phyloP scores from a whole-genome alignment of 306 rosid species.

The Corylus heterophylla region DNA sequence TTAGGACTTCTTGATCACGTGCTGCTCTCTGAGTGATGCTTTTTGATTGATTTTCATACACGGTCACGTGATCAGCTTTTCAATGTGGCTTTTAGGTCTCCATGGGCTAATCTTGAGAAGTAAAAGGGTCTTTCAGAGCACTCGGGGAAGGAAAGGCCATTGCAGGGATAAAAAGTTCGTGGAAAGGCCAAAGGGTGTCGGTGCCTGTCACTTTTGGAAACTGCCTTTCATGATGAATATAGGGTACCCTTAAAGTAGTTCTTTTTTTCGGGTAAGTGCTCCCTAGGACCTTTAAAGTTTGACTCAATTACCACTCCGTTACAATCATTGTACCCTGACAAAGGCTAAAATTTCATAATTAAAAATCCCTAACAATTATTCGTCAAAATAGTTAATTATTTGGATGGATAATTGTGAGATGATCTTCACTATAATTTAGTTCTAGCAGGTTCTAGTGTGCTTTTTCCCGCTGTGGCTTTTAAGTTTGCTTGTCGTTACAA shows the following conservation, averaged over 20 bases:
- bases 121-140: background rate
- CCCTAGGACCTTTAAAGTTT: constrained; percentile 6
- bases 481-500: too few relatives aligned
- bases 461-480: too few relatives aligned
- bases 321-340: constrained; percentile 4
- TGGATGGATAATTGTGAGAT: too few relatives aligned
- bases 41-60: background rate
- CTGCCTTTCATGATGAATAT: constrained; percentile 24
- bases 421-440: too few relatives aligned
- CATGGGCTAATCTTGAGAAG: background rate
- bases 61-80: background rate
- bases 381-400: too few relatives aligned
- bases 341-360: background rate
- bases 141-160: background rate
- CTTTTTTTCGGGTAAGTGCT: constrained; percentile 14
- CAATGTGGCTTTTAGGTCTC: constrained; percentile 12
- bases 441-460: too few relatives aligned
- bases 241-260: constrained; percentile 17
- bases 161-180: constrained; percentile 19
- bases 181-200: constrained; percentile 37
- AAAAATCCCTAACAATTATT: too few relatives aligned
- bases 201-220: constrained; percentile 33
- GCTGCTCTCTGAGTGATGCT: constrained; percentile 32
- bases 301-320: constrained; percentile 5
- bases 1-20: constrained; percentile 38